Evolutionary conservation across 495 filamentous ascomycete genomes (phyloP).

Genomic region (Penicillium cosmopolitanum): DNA sequence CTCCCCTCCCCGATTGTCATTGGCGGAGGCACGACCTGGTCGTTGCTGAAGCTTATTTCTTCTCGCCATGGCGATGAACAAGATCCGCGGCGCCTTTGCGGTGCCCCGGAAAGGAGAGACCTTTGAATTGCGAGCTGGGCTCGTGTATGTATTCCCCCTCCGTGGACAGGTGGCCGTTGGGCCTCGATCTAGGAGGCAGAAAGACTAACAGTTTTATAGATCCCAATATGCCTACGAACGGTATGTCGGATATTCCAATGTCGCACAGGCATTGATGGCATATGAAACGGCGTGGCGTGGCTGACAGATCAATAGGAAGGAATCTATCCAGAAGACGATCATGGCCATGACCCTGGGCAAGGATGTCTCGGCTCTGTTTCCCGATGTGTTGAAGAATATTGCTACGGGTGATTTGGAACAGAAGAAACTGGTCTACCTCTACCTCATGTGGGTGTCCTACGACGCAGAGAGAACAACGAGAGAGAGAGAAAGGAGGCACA

Average conservation of each 20-base stretch:
- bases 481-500: constrained; percentile 4
- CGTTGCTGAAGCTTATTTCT: constrained; percentile 46
- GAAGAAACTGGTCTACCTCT: constrained; percentile 99
- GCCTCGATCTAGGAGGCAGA: constrained; percentile 7
- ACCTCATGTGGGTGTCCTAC: constrained; percentile 76
- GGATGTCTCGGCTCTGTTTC: constrained; percentile 96
- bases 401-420: constrained; percentile 93
- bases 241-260: constrained; percentile 41
- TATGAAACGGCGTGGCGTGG: constrained; percentile 16
- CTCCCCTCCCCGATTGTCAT: constrained; percentile 27
- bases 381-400: constrained; percentile 98
- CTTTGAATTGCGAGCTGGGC: constrained; percentile 92
- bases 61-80: constrained; percentile 84
- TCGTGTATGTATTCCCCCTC: constrained; percentile 63
- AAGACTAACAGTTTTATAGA: constrained; percentile 41
- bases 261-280: background rate
- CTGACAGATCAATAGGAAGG: constrained; percentile 66
- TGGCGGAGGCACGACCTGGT: constrained; percentile 52
- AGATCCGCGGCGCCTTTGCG: constrained; percentile 92
- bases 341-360: constrained; percentile 99
- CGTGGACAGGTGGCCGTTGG: constrained; percentile 17
- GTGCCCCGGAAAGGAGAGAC: constrained; percentile 95
- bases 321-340: constrained; percentile 99
- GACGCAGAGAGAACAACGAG: constrained; percentile 3
- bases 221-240: constrained; percentile 99